Evolutionary conservation across 306 rosid genomes (phyloP).

Genomic region (Vigna unguiculata): DNA sequence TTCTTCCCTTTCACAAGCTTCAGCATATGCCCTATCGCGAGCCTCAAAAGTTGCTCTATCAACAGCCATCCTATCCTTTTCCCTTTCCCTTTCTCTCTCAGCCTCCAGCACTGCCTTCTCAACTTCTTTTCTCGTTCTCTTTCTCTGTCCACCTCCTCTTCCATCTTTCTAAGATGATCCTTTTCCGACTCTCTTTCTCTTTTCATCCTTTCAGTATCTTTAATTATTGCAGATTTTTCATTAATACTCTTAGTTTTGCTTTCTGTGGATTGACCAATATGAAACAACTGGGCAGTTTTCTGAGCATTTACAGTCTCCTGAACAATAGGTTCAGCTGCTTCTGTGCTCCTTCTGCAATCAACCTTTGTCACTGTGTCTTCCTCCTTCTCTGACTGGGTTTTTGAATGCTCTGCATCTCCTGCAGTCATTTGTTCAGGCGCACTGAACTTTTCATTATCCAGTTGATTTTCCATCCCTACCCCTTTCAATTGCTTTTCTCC

Average conservation of each 20-base stretch:
- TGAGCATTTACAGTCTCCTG: conserved; percentile 51
- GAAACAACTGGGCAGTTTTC: conserved; percentile 49
- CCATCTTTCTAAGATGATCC: conserved; percentile 11
- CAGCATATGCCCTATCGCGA: neutral
- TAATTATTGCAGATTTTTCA: neutral
- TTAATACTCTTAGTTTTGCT: neutral
- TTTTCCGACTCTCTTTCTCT: neutral
- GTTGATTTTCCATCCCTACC: neutral
- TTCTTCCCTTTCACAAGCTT: conserved; percentile 9
- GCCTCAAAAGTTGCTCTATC: conserved; percentile 11
- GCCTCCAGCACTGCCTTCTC: conserved; percentile 10
- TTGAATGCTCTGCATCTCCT: conserved; percentile 40
- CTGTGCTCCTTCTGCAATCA: conserved; percentile 50
- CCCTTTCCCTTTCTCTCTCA: conserved; percentile 15
- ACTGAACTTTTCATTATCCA: neutral
- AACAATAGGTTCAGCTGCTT: conserved; percentile 47
- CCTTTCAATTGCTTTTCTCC: conserved; percentile 7
- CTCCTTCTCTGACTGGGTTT: conserved; percentile 43
- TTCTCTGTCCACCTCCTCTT: neutral
- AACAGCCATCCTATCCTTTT: conserved; percentile 20
- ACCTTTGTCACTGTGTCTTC: conserved; percentile 37
- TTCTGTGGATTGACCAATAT: conserved; percentile 42
- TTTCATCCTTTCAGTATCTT: neutral
- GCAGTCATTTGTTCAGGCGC: neutral
- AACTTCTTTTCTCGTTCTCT: neutral